Evolutionary conservation across 192 early-diverging fungal genomes (phyloP), one percentile per base, ranked within the genome.

Genomic region (Coemansia sp.): DNA sequence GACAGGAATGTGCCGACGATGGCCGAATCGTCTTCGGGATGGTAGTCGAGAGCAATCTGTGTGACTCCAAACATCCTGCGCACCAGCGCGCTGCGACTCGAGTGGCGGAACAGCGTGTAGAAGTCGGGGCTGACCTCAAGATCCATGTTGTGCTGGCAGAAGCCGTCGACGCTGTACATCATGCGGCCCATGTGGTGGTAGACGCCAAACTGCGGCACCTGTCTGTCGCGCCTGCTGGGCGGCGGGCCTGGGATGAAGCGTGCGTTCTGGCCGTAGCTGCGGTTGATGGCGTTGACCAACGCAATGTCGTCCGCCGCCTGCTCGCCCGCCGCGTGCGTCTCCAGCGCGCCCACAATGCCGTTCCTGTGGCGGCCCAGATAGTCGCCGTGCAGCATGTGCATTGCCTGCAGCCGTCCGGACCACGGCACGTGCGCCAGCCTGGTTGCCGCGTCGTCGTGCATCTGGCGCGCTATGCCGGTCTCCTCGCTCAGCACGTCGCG

Each of bases 1-100:
- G 89, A 85, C 57, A 90, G 66, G 57, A 94, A 89, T 6, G 91
- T 88, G 59, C 83, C 87, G 57, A 91, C 88, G 50, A 92, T 84
- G 17, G 88, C 87, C 17, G 83, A 75, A 30, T 87, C 83, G 54
- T 90, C 85, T 23, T 87, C 87, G 1, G 90, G 90, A 59, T 90
- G 89, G n/a, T 72, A 83, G 60, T 89, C 87, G 15, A 88, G 87
- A 7, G 86, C 84, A 36, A 97, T 83, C 54, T 82, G 88, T 4
- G 87, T 74, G 6, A 87, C 81, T 17, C 84, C 84, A 67, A 95
- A 94, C 57, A 98, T 79, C 36, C 74, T 75, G 20, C 84, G 84
- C 27, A 95, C 75, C 66, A 96, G 93, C 6, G 67, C 66, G 75
- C 92, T 93, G 59, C 84, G 86, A 22, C 88, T 85, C 37, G 82